These are phyloP conservation scores for Rostrohypoxylon terebratum DNA, from an alignment of 495 filamentous ascomycete genomes.

Conservation along the genomic window DNA sequence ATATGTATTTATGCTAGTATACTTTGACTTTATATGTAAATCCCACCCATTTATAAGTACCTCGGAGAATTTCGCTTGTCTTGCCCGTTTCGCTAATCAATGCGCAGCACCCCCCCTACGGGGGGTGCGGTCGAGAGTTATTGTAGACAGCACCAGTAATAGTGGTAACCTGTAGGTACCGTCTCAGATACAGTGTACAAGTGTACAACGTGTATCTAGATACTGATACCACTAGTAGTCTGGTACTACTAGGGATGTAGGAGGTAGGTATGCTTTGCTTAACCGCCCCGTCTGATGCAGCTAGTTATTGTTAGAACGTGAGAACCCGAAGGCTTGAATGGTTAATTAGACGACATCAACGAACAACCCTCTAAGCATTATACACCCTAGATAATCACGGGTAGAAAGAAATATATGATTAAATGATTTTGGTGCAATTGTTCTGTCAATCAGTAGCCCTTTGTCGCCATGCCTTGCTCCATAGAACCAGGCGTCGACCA, in stretches of 20 bases:
- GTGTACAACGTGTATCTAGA: background rate
- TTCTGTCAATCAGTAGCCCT: background rate
- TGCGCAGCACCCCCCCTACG: too few species aligned
- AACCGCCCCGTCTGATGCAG: conserved; percentile 21
- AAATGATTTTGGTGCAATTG: background rate
- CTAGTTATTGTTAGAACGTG: conserved; percentile 33
- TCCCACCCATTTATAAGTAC: too few species aligned
- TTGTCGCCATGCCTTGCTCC: background rate
- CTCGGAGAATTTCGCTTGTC: too few species aligned
- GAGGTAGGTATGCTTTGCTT: background rate
- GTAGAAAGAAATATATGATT: too few species aligned
- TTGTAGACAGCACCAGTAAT: too few species aligned
- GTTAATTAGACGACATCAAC: background rate
- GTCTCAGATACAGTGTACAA: background rate
- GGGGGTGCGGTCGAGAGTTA: too few species aligned
- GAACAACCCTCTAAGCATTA: background rate
- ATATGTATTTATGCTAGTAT: too few species aligned
- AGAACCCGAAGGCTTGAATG: conserved; percentile 7
- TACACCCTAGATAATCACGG: background rate
- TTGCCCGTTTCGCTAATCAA: too few species aligned
- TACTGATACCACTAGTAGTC: too few species aligned
- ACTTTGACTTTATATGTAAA: too few species aligned
- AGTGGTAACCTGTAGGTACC: too few species aligned
- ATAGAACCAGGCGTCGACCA: background rate
- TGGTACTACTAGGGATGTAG: background rate